Evolutionary conservation across 2,329 filamentous ascomycete species (phyloP).

Genomic region (Aureobasidium uvarum): DNA sequence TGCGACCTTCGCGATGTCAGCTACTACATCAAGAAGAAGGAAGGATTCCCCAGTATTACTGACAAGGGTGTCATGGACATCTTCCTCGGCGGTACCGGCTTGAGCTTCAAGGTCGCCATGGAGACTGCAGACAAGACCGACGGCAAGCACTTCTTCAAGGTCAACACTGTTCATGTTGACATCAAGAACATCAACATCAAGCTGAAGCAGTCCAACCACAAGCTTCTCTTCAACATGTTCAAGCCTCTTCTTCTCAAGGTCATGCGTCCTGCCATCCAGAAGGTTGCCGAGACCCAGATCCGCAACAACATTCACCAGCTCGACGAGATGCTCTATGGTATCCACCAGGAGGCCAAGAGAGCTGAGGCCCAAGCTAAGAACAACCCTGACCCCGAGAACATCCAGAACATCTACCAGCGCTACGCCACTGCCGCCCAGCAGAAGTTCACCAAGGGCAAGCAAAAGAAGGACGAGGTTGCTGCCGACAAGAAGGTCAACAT

Average conservation of each 20-base stretch:
- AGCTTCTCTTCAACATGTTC: conserved; percentile 79
- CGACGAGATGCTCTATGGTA: conserved; percentile 68
- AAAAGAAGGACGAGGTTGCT: conserved; percentile 64
- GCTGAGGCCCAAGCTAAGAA: conserved; percentile 64
- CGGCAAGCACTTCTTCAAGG: conserved; percentile 84
- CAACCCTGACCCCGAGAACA: conserved; percentile 65
- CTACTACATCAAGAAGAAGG: conserved; percentile 93
- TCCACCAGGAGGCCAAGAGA: conserved; percentile 80
- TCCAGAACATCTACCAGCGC: conserved; percentile 80
- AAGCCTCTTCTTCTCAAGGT: conserved; percentile 85
- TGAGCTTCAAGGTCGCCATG: conserved; percentile 88
- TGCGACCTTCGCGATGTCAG: conserved; percentile 85
- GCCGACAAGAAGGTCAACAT: conserved; percentile 75
- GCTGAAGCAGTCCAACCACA: conserved; percentile 92
- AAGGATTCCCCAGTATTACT: conserved; percentile 83
- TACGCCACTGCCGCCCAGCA: conserved; percentile 75
- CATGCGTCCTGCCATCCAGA: conserved; percentile 79
- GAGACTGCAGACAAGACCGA: conserved; percentile 76
- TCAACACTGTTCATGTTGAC: conserved; percentile 82
- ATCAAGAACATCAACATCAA: conserved; percentile 83
- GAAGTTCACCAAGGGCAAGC: conserved; percentile 69
- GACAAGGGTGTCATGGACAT: conserved; percentile 89
- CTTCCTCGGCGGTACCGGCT: conserved; percentile 78
- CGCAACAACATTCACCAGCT: conserved; percentile 75
- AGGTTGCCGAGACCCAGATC: conserved; percentile 85